phyloP scores from a whole-genome alignment of 2,329 filamentous ascomycete species.

The Colletotrichum paranaense region DNA sequence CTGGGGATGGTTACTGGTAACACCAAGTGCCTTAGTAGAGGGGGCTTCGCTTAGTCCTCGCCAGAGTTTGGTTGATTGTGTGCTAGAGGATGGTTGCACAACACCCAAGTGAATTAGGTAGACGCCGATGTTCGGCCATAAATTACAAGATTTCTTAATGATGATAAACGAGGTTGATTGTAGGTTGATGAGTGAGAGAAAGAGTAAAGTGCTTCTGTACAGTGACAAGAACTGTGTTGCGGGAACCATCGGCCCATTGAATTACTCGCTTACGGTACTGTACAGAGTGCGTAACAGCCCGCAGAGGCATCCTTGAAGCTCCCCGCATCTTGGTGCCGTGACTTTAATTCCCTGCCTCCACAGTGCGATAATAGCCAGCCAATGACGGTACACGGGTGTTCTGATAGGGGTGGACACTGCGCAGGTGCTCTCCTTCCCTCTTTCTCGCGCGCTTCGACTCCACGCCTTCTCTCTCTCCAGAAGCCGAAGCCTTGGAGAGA shows the following conservation, averaged over 20 bases:
- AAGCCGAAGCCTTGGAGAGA: not conserved
- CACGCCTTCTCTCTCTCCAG: not conserved
- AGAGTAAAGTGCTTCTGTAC: not conserved
- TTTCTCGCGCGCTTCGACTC: constrained; percentile 6
- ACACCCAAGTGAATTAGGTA: not conserved
- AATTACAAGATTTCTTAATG: not conserved
- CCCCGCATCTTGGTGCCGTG: constrained; percentile 12
- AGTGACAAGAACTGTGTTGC: not conserved
- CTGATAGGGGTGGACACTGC: constrained; percentile 31
- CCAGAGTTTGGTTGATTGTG: not conserved
- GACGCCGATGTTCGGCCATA: not conserved
- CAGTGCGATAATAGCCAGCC: constrained; percentile 28
- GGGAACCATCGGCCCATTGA: not conserved
- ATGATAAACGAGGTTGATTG: not conserved
- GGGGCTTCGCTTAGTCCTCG: not conserved
- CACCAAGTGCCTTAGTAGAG: not conserved
- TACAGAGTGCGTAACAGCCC: not conserved
- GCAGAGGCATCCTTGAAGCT: constrained; percentile 1
- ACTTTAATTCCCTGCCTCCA: constrained; percentile 8
- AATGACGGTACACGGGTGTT: constrained; percentile 19
- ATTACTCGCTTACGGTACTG: not conserved
- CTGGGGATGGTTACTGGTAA: not conserved
- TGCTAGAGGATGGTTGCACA: not conserved
- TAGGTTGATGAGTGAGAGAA: not conserved
- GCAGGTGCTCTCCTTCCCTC: not conserved